phyloP scores from a whole-genome alignment of 192 early-diverging fungal species.

The Entrophospora sp. region DNA sequence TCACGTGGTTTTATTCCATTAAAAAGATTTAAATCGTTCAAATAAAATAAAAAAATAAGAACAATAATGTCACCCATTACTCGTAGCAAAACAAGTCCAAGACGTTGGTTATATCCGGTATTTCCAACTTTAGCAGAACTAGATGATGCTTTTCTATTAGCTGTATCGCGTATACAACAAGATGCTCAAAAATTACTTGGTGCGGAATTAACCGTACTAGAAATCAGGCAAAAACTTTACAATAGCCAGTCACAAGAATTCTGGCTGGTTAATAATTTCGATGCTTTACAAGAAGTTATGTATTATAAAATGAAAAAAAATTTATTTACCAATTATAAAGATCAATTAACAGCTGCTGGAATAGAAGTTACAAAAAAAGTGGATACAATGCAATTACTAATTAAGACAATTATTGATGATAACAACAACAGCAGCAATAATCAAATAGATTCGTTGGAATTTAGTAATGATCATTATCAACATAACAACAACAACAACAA shows the following conservation, averaged over 20 bases:
- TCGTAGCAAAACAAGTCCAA: slow-evolving; percentile 2
- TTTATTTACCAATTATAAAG: not conserved
- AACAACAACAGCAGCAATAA: too few relatives aligned
- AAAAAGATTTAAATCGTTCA: too few relatives aligned
- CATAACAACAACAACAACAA: too few relatives aligned
- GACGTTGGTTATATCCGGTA: not conserved
- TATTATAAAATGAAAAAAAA: slow-evolving; percentile 16
- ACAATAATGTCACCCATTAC: slow-evolving; percentile 3
- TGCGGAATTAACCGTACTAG: not conserved
- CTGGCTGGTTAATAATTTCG: slow-evolving; percentile 2
- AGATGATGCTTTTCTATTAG: not conserved
- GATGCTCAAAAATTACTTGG: not conserved
- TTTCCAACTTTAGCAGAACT: not conserved
- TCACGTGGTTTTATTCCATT: too few relatives aligned
- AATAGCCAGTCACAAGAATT: not conserved
- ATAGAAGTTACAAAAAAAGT: too few relatives aligned
- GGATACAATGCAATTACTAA: too few relatives aligned
- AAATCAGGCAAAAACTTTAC: not conserved
- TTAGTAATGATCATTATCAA: too few relatives aligned
- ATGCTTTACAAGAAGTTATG: not conserved
- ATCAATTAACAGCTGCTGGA: not conserved
- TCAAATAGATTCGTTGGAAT: too few relatives aligned
- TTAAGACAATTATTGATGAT: too few relatives aligned
- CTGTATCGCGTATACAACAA: not conserved
- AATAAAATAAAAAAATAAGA: too few relatives aligned